Evolutionary conservation across 2,329 filamentous ascomycete species (phyloP), one percentile per base, ranked within the genome.

Genomic region (Hypomyces rosellus): DNA sequence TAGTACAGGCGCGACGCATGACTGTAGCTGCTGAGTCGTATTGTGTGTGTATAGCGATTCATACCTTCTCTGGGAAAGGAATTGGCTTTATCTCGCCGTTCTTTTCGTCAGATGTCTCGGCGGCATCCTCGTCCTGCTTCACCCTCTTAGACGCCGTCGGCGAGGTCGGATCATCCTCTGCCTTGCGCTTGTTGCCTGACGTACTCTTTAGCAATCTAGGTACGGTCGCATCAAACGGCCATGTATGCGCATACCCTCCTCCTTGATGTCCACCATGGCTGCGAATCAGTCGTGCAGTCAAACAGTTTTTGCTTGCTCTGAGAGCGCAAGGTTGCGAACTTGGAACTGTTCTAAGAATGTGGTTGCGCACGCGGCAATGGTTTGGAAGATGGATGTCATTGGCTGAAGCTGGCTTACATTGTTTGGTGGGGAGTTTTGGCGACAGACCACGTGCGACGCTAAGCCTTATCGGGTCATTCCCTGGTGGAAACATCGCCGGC

Each of bases 31-130:
- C 12, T 3, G 3, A 3, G n/a, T n/a, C 30, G 25, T n/a, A 18
- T 8, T 9, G 1, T 3, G 4, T 5, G n/a, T 34, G 8, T 30
- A 6, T 30, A 11, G 25, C 25, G 6, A 8, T 36, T 11, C 15
- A 55, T 65, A 87, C 86, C 77, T 95, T 96, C 69, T 96, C 90
- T 1, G 90, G 90, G 61, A 93, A 96, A 2, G 88, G 88, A 34
- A 95, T 89, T 15, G 83, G 80, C 58, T 83, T 83, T 57, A 78
- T 75, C 5, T 49, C 51, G 15, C 71, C 66, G 52, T 77, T 78
- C 61, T 80, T 80, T 14, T 76, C 61, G 8, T 57, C 56, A 8
- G 54, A 43, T 12, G 59, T 45, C 12, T 66, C 64, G 14, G 54
- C 64, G 9, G 56, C 54, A 30, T 62, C 58, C 12, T 56, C 56